A percentile compares a stretch with the other conserved stretches of the same genome.
Conservation (phyloP, 1,284 basidiomycete genomes). For the Tilletia setariae region DNA sequence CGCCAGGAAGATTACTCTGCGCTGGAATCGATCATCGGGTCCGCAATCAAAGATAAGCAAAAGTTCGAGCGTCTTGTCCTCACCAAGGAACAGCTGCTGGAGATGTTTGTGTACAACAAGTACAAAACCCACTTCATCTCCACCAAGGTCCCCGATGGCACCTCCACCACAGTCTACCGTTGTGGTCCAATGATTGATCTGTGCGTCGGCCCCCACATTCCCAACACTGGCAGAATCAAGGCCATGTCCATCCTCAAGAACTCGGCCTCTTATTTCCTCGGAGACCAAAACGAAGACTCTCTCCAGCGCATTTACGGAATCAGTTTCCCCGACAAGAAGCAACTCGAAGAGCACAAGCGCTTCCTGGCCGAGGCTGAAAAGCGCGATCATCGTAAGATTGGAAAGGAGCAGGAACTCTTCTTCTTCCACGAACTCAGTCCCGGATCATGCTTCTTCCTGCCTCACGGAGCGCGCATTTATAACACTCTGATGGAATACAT, state of each 20-base stretch:
- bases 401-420: slow-evolving; percentile 77
- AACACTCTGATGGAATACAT: slow-evolving; percentile 88
- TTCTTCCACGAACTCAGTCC: slow-evolving; percentile 97
- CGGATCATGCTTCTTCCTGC: slow-evolving; percentile 93
- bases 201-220: slow-evolving; percentile 94
- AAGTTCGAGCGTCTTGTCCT: slow-evolving; percentile 91
- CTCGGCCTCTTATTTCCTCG: slow-evolving; percentile 97
- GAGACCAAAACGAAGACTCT: slow-evolving; percentile 88
- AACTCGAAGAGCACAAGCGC: slow-evolving; percentile 89
- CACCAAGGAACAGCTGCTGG: slow-evolving; percentile 85
- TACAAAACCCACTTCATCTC: slow-evolving; percentile 97
- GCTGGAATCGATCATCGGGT: slow-evolving; percentile 83
- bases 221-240: slow-evolving; percentile 97
- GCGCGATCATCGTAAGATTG: slow-evolving; percentile 82
- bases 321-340: slow-evolving; percentile 97
- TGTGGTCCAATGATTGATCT: slow-evolving; percentile 98
- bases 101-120: slow-evolving; percentile 99
- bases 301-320: slow-evolving; percentile 97
- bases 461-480: slow-evolving; percentile 95
- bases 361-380: slow-evolving; percentile 96
- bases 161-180: slow-evolving; percentile 95
- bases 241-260: slow-evolving; percentile 63
- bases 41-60: slow-evolving; percentile 92
- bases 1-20: slow-evolving; percentile 73
- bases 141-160: slow-evolving; percentile 91